A percentile compares a stretch with the other conserved stretches of the same genome.
These are phyloP conservation scores for Carallia pectinifolia DNA, from an alignment of 345 rosid genomes.

Conservation along the genomic window DNA sequence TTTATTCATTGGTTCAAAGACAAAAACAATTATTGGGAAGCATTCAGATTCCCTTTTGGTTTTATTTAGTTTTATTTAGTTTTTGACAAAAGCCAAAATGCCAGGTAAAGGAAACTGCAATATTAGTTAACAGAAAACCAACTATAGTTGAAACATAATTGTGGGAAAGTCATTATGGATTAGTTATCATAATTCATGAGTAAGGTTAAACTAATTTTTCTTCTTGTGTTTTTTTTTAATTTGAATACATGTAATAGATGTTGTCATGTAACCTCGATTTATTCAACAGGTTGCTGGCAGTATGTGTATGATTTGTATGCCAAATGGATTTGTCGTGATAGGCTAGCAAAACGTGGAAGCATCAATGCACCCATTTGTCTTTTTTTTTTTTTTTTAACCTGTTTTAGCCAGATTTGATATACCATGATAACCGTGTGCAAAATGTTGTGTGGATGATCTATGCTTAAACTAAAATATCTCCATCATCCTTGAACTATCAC, in stretches of 20 bases:
- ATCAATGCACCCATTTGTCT: too few species aligned
- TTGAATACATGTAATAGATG: too few species aligned
- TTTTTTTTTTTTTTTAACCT: too few species aligned
- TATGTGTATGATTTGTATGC: not conserved
- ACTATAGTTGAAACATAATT: not conserved
- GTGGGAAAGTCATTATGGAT: not conserved
- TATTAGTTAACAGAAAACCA: constrained; percentile 12
- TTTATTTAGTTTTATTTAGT: not conserved
- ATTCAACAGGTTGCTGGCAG: not conserved
- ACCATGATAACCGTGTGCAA: too few species aligned
- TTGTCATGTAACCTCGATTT: too few species aligned
- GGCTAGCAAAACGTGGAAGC: too few species aligned
- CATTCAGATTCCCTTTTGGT: not conserved
- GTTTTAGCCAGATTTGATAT: too few species aligned
- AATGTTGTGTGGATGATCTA: constrained; percentile 10
- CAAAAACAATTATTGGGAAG: not conserved
- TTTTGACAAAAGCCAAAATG: not conserved
- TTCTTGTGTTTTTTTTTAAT: too few species aligned
- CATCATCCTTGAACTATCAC: not conserved
- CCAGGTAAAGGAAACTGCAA: constrained; percentile 5
- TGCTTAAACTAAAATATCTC: not conserved
- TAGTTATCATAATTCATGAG: not conserved
- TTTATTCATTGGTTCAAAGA: constrained; percentile 40
- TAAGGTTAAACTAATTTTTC: too few species aligned
- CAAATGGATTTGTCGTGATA: not conserved